These are phyloP conservation scores for Suhomyces panamericanus DNA, from an alignment of 1,139 yeast species.

Conservation along the genomic window DNA sequence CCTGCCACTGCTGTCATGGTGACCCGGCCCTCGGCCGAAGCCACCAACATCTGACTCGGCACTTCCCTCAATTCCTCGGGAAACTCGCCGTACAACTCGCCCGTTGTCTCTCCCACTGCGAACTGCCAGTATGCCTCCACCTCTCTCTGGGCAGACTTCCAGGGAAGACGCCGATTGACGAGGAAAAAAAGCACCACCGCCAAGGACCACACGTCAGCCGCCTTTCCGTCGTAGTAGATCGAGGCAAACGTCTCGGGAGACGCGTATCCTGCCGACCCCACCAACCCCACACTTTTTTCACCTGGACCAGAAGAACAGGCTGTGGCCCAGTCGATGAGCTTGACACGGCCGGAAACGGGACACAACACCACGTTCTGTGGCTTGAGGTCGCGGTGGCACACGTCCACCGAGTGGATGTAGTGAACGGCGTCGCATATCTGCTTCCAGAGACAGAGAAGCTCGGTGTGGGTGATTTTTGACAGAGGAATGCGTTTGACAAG, in stretches of 20 bases:
- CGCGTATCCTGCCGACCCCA: slow-evolving; percentile 46
- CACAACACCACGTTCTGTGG: slow-evolving; percentile 39
- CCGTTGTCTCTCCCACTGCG: background rate
- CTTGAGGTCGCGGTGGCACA: slow-evolving; percentile 48
- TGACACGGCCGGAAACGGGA: slow-evolving; percentile 23
- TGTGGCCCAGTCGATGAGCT: slow-evolving; percentile 44
- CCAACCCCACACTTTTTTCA: slow-evolving; percentile 42
- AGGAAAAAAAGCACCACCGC: slow-evolving; percentile 44
- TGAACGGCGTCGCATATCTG: slow-evolving; percentile 34
- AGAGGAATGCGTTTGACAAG: slow-evolving; percentile 19
- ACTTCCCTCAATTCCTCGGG: slow-evolving; percentile 9
- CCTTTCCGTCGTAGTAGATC: slow-evolving; percentile 41
- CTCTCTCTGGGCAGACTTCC: slow-evolving; percentile 35
- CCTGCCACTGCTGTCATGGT: slow-evolving; percentile 15
- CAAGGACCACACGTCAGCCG: slow-evolving; percentile 52
- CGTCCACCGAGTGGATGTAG: slow-evolving; percentile 32
- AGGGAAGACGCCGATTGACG: slow-evolving; percentile 28
- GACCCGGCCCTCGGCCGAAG: slow-evolving; percentile 20
- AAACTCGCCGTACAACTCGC: background rate
- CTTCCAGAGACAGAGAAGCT: slow-evolving; percentile 34
- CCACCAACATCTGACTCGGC: slow-evolving; percentile 16
- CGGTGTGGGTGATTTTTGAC: slow-evolving; percentile 17
- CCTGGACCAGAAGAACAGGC: slow-evolving; percentile 19
- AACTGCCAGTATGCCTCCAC: background rate
- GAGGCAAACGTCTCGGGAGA: slow-evolving; percentile 49